Conservation (phyloP, 2,329 filamentous ascomycete genomes). For the Botryotinia calthae region DNA sequence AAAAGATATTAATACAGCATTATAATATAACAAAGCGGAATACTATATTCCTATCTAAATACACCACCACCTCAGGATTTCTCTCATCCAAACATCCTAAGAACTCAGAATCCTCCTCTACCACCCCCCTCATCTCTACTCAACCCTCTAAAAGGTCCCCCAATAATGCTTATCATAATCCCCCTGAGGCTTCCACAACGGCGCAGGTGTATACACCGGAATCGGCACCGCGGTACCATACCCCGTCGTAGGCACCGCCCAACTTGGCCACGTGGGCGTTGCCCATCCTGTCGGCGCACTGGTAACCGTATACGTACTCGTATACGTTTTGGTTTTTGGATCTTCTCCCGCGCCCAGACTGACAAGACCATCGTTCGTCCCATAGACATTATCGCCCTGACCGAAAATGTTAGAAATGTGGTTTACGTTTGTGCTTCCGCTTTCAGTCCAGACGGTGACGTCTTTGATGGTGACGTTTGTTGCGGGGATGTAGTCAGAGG, state of each 20-base stretch:
- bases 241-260: conserved; percentile 1
- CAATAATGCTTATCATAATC: conserved; percentile 21
- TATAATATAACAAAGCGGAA: neutral
- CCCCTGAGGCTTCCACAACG: conserved; percentile 35
- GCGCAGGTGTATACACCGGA: conserved; percentile 37
- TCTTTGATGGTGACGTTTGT: conserved; percentile 39
- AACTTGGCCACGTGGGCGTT: conserved; percentile 26
- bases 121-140: neutral
- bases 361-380: conserved; percentile 26
- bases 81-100: neutral
- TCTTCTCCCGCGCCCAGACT: conserved; percentile 17
- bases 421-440: conserved; percentile 34
- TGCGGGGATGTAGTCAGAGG: conserved; percentile 38
- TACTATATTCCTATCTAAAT: neutral
- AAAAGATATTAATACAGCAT: neutral
- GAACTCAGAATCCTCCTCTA: neutral
- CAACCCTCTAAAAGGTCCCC: conserved; percentile 12
- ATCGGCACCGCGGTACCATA: conserved; percentile 28
- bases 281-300: conserved; percentile 34
- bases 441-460: conserved; percentile 41
- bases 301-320: conserved; percentile 37
- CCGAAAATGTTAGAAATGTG: conserved; percentile 41
- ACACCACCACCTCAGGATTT: neutral
- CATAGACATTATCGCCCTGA: conserved; percentile 35
- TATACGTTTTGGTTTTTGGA: conserved; percentile 31